Conservation (phyloP, 768 basidiomycete species). For the Lentinus brumalis region DNA sequence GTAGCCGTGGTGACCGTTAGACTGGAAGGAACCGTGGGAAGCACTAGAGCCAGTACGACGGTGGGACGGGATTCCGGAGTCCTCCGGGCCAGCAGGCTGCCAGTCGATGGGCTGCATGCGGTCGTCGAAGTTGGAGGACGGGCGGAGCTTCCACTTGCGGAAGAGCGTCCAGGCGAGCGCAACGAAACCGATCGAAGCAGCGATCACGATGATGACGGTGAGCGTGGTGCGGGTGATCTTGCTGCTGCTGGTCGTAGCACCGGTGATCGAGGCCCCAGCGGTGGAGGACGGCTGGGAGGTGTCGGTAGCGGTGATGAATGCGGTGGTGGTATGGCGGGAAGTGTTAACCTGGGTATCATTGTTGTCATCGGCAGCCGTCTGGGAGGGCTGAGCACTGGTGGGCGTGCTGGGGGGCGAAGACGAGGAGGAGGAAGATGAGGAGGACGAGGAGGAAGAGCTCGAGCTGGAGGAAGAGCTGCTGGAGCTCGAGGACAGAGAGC, state of each 20-base stretch:
- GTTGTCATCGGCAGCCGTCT: background rate
- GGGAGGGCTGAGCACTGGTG: background rate
- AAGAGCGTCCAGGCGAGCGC: constrained; percentile 86
- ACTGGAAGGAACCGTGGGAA: constrained; percentile 66
- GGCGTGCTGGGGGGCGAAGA: constrained; percentile 8
- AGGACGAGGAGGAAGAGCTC: background rate
- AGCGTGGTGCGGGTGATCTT: constrained; percentile 46
- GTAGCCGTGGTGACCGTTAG: constrained; percentile 41
- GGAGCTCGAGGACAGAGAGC: constrained; percentile 13
- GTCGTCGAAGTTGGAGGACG: constrained; percentile 78
- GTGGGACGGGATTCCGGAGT: constrained; percentile 45
- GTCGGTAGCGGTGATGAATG: constrained; percentile 12
- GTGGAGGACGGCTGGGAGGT: constrained; percentile 30
- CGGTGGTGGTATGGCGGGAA: constrained; percentile 10
- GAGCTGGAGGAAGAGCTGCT: constrained; percentile 22
- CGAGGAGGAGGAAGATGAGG: constrained; percentile 9
- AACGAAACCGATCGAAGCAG: constrained; percentile 64
- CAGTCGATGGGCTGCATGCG: constrained; percentile 89
- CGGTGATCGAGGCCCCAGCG: constrained; percentile 10
- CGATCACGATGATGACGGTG: constrained; percentile 72
- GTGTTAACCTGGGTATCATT: constrained; percentile 18
- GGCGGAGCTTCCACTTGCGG: constrained; percentile 89
- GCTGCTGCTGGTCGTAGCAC: constrained; percentile 33
- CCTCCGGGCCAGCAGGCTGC: constrained; percentile 64
- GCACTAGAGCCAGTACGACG: constrained; percentile 60